Base-by-base conservation (phyloP, 2,329 filamentous ascomycete genomes). In the Monilinia laxa region DNA sequence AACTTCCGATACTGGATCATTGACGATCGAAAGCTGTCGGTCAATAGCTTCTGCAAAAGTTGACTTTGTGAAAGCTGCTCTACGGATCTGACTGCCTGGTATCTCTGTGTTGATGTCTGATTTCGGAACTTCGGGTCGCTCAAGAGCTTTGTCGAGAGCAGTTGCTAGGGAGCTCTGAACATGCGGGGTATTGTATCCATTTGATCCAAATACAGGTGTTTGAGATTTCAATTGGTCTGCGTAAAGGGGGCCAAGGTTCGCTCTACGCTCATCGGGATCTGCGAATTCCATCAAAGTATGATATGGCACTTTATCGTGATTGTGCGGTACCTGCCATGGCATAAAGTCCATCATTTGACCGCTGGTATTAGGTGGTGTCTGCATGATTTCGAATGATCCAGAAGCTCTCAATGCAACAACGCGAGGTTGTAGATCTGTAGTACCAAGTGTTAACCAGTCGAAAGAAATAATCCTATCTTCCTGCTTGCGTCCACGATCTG, bases 381-480 rank as follows among this genome's bases (percentile, higher is more conserved):
- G 84, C 35, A 89, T 75, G 23, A 90, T 85, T 40, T 87, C 85
- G 73, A 88, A 86, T 18, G 79, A 80, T 23, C 87, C 86, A 69
- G 84, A 88, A 45, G 85, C 85, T 35, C 86, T 81, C 35, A 89
- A 75, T 1, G 86, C 85, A 31, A 89, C 75, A 51, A 87, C 78
- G n/a, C 87, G 81, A 40, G 86, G 85, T 31, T 82, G 82, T 59
- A 87, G 73, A 18, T 81, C 81, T 4, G 84, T 79, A 4, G 84
- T 85, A 14, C 82, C 80, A 57, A 88, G 78, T 4, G 84, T 88
- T 12, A 89, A 79, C 87, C 87, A 90, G 74, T 90, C 87, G 74
- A 89, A 89, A 0, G 87, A 89, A 10, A 89, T 85, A 42, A 89
- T 87, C 25, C 85, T 82, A 65, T 88, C 84, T 56, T 77, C 74